A percentile compares a stretch with the other conserved stretches of the same genome.
Evolutionary conservation across 805 yeast genomes (phyloP).

Genomic region (Kuraishia floccosa): DNA sequence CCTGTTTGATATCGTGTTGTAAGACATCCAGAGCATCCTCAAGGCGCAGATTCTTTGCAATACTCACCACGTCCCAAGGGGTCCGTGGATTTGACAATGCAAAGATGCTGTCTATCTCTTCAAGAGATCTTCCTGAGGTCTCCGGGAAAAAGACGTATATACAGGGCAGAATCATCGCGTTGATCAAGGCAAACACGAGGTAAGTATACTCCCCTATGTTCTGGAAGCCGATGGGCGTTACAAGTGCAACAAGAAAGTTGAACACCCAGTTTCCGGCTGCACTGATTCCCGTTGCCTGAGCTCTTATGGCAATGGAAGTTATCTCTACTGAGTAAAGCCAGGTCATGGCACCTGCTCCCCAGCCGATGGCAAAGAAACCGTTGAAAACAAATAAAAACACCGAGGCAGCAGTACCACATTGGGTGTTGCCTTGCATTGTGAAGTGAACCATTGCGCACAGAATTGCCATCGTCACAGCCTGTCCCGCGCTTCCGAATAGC

Average conservation of each 20-base stretch:
- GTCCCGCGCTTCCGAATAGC: slow-evolving; percentile 22
- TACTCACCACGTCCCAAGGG: background rate
- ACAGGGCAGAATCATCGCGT: slow-evolving; percentile 19
- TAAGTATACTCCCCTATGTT: slow-evolving; percentile 28
- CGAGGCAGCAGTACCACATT: slow-evolving; percentile 28
- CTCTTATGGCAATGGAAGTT: slow-evolving; percentile 36
- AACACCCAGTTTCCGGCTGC: slow-evolving; percentile 49
- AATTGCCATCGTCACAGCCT: slow-evolving; percentile 30
- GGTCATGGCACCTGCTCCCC: slow-evolving; percentile 33
- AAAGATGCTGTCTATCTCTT: slow-evolving; percentile 27
- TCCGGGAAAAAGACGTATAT: slow-evolving; percentile 34
- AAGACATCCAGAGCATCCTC: too few relatives aligned
- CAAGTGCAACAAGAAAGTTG: slow-evolving; percentile 48
- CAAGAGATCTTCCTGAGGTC: slow-evolving; percentile 33
- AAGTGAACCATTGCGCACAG: slow-evolving; percentile 19
- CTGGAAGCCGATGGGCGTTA: slow-evolving; percentile 30
- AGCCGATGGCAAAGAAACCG: slow-evolving; percentile 34
- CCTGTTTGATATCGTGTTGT: too few relatives aligned
- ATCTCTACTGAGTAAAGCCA: slow-evolving; percentile 53
- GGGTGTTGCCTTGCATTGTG: slow-evolving; percentile 10
- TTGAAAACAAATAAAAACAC: slow-evolving; percentile 31
- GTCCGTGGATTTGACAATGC: background rate
- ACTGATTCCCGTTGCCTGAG: slow-evolving; percentile 38
- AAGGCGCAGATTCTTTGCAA: background rate
- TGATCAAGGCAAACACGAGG: slow-evolving; percentile 24